Evolutionary conservation across 2,329 filamentous ascomycete genomes (phyloP).

Genomic region (Phaeosphaeria sp.): DNA sequence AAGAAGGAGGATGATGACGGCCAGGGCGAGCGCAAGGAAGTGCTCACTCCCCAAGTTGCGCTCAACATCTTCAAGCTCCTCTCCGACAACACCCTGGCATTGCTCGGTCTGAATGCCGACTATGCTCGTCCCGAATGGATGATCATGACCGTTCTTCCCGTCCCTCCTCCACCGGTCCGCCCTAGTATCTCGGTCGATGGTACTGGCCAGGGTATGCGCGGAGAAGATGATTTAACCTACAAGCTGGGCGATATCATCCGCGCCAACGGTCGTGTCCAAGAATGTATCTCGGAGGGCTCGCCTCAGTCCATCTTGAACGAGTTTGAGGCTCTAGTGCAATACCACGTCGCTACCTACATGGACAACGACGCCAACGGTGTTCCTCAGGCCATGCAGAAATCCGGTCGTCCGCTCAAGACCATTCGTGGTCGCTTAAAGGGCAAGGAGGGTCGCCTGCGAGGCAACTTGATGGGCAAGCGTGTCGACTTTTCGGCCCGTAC

Average conservation of each 20-base stretch:
- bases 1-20: constrained; percentile 79
- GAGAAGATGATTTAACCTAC: constrained; percentile 99
- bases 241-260: constrained; percentile 98
- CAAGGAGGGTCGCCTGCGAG: constrained; percentile 96
- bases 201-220: constrained; percentile 87
- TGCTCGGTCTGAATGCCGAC: constrained; percentile 91
- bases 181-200: constrained; percentile 98
- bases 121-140: constrained; percentile 99
- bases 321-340: constrained; percentile 91
- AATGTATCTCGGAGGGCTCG: constrained; percentile 89
- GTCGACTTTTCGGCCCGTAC: constrained; percentile 99
- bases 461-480: constrained; percentile 96
- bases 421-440: constrained; percentile 98
- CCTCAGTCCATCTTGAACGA: constrained; percentile 90
- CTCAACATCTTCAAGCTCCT: constrained; percentile 88
- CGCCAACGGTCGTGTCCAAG: constrained; percentile 92
- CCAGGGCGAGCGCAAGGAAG: constrained; percentile 72
- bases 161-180: constrained; percentile 92
- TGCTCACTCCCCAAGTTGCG: constrained; percentile 83
- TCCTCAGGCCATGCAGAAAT: constrained; percentile 95
- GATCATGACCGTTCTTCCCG: constrained; percentile 92
- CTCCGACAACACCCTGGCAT: constrained; percentile 77
- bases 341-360: constrained; percentile 99
- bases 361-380: constrained; percentile 98
- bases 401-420: constrained; percentile 93